Percentiles rank a stretch among this genome's conserved stretches.
These are phyloP conservation scores for Tephrocybe rancida DNA, from an alignment of 768 basidiomycete genomes.

Conservation along the genomic window DNA sequence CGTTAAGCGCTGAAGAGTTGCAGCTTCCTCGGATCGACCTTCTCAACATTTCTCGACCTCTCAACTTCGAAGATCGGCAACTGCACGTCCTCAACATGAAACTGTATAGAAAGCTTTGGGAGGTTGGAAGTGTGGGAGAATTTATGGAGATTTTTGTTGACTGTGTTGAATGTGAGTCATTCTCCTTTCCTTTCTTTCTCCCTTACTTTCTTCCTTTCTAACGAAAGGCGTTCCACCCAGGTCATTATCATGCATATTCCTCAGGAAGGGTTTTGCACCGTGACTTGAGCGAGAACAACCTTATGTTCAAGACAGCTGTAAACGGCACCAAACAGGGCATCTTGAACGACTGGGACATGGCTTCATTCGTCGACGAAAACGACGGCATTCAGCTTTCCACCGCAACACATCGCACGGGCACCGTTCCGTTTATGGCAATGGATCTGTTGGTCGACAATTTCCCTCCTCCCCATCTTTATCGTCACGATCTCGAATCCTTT, in stretches of 20 bases:
- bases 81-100: slow-evolving; percentile 11
- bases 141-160: slow-evolving; percentile 30
- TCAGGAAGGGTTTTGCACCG: slow-evolving; percentile 28
- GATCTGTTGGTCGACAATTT: slow-evolving; percentile 20
- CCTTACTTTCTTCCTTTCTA: background rate
- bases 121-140: slow-evolving; percentile 20
- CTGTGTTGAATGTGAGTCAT: slow-evolving; percentile 31
- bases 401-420: slow-evolving; percentile 26
- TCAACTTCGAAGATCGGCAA: no score
- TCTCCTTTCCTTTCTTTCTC: background rate
- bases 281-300: slow-evolving; percentile 31
- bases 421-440: slow-evolving; percentile 29
- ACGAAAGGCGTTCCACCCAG: slow-evolving; percentile 20
- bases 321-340: slow-evolving; percentile 18
- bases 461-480: background rate
- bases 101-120: slow-evolving; percentile 23
- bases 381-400: slow-evolving; percentile 4
- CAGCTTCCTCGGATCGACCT: no score
- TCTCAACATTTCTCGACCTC: no score
- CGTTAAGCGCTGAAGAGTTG: slow-evolving; percentile 2
- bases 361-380: slow-evolving; percentile 16
- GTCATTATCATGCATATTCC: slow-evolving; percentile 24
- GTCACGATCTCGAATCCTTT: background rate
- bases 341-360: slow-evolving; percentile 31
- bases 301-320: slow-evolving; percentile 23